These are phyloP conservation scores for Moesziomyces parantarcticus DNA, from an alignment of 1,284 basidiomycete genomes.

Conservation along the genomic window DNA sequence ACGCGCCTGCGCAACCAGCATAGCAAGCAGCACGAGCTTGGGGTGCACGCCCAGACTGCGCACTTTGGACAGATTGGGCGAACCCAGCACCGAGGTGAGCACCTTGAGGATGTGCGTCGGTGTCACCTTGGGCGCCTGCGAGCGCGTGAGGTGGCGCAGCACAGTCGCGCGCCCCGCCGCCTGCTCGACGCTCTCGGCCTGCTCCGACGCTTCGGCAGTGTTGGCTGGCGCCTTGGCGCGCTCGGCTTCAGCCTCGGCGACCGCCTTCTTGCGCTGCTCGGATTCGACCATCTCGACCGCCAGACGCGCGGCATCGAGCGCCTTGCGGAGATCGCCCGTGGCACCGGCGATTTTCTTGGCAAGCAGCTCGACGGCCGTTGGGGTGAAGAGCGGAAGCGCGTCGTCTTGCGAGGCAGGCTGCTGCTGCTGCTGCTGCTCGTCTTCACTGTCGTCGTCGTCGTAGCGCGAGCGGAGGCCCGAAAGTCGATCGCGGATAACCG, in stretches of 20 bases:
- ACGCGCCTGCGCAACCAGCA: conserved; percentile 53
- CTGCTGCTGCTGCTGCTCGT: background rate
- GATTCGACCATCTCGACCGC: conserved; percentile 67
- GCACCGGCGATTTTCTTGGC: conserved; percentile 68
- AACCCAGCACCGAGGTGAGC: conserved; percentile 61
- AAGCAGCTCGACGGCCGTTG: conserved; percentile 68
- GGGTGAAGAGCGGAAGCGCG: conserved; percentile 63
- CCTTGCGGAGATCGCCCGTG: conserved; percentile 69
- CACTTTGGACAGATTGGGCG: conserved; percentile 57
- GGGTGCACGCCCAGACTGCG: conserved; percentile 61
- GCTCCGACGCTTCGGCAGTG: background rate
- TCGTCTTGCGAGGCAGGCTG: background rate
- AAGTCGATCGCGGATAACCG: conserved; percentile 67
- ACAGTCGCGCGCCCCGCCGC: conserved; percentile 22
- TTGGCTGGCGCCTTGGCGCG: conserved; percentile 5
- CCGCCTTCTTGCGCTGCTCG: conserved; percentile 53
- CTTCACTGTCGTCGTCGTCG: conserved; percentile 12
- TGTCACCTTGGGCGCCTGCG: conserved; percentile 56
- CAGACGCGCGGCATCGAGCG: conserved; percentile 67
- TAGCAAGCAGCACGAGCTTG: conserved; percentile 61
- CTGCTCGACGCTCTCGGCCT: conserved; percentile 1
- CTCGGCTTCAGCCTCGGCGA: conserved; percentile 26
- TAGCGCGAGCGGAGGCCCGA: conserved; percentile 55
- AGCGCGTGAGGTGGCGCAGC: conserved; percentile 47
- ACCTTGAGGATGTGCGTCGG: conserved; percentile 65